Percentiles rank a stretch among this genome's conserved stretches.
These are phyloP conservation scores for Trametes maxima DNA, from an alignment of 768 basidiomycete genomes.

Conservation along the genomic window DNA sequence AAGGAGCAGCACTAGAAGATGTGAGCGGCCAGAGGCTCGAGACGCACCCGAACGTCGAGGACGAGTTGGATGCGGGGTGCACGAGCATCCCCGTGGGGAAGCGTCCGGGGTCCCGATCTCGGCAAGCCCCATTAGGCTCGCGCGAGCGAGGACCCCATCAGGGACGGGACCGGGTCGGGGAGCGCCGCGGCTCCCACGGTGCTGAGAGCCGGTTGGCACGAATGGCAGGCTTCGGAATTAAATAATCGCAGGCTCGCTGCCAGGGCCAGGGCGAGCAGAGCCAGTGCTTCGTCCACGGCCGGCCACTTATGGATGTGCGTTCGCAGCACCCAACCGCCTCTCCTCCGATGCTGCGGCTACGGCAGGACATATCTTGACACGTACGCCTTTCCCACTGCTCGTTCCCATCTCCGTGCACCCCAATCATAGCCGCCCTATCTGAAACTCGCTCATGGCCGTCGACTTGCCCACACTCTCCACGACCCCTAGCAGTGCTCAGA, in stretches of 20 bases:
- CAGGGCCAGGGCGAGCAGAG: too few relatives aligned
- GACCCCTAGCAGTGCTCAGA: neutral
- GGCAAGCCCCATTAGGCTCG: neutral
- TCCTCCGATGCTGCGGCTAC: conserved; percentile 6
- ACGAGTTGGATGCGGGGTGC: neutral
- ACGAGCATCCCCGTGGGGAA: conserved; percentile 21
- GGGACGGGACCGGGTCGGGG: neutral
- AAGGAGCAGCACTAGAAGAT: neutral
- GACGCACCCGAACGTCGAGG: neutral
- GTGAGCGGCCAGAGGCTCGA: neutral
- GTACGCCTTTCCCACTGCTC: conserved; percentile 10
- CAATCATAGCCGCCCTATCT: conserved; percentile 9
- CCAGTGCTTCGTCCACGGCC: neutral
- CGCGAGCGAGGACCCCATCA: conserved; percentile 4
- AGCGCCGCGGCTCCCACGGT: neutral
- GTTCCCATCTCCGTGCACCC: neutral
- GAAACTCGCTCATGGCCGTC: neutral
- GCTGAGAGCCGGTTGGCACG: neutral
- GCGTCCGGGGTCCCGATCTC: conserved; percentile 15
- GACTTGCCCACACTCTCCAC: neutral
- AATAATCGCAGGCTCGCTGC: too few relatives aligned
- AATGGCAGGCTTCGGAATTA: neutral
- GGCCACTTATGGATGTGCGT: neutral
- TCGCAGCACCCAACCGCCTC: conserved; percentile 11
- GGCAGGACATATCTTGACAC: conserved; percentile 24